Percentiles rank a stretch among this genome's conserved stretches.
phyloP scores from a whole-genome alignment of 1,139 yeast species.

The Geotrichum restrictum region DNA sequence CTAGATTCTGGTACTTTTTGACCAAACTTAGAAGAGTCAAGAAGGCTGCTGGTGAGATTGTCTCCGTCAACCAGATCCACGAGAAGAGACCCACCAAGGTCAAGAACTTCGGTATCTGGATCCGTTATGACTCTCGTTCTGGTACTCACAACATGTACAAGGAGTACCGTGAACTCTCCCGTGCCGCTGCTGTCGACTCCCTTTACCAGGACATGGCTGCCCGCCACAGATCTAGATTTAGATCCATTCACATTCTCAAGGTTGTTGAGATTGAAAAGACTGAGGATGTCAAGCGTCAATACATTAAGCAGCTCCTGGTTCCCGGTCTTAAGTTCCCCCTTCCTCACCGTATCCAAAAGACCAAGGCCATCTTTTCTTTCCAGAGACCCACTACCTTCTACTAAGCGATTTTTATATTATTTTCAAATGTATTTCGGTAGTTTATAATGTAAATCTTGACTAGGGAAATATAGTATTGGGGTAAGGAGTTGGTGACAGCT shows the following conservation, averaged over 20 bases:
- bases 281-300: constrained; percentile 98
- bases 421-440: constrained; percentile 11
- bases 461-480: background rate
- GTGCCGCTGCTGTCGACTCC: constrained; percentile 98
- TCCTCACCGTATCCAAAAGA: constrained; percentile 97
- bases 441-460: constrained; percentile 19
- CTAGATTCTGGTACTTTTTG: constrained; percentile 99
- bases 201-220: constrained; percentile 99
- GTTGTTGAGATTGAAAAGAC: constrained; percentile 98
- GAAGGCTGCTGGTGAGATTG: constrained; percentile 99
- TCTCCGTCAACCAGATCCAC: constrained; percentile 82
- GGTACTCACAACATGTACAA: constrained; percentile 99
- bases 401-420: constrained; percentile 44
- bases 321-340: constrained; percentile 99
- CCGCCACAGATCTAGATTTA: constrained; percentile 99
- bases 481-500: background rate
- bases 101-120: constrained; percentile 99
- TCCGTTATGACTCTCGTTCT: constrained; percentile 99
- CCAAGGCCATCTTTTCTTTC: constrained; percentile 82
- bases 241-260: constrained; percentile 92
- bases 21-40: constrained; percentile 99
- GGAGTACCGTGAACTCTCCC: constrained; percentile 99
- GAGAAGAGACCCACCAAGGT: constrained; percentile 99
- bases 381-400: constrained; percentile 96
- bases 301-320: constrained; percentile 94